These are phyloP conservation scores for Tephrocybe sp. DNA, from an alignment of 768 basidiomycete genomes.

Conservation along the genomic window DNA sequence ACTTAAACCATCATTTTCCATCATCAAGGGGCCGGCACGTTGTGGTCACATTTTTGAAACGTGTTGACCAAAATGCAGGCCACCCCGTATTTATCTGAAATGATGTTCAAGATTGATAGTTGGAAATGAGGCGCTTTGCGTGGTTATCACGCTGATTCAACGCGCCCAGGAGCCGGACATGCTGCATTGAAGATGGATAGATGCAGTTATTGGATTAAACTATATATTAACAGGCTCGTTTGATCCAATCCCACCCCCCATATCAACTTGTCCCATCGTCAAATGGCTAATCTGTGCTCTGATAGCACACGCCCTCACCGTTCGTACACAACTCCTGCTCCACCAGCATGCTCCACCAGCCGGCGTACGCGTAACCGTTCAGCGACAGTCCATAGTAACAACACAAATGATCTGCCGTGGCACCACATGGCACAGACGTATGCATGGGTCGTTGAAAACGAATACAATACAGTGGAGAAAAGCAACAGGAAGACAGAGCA, in stretches of 20 bases:
- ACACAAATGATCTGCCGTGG: conserved; percentile 29
- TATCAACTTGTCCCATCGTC: neutral
- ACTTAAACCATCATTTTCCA: conserved; percentile 12
- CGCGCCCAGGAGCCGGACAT: conserved; percentile 16
- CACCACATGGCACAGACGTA: conserved; percentile 41
- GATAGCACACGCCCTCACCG: conserved; percentile 2
- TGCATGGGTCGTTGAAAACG: conserved; percentile 54
- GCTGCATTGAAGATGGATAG: conserved; percentile 11
- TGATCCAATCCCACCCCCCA: neutral
- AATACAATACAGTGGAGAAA: conserved; percentile 38
- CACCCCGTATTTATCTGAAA: neutral
- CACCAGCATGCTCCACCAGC: conserved; percentile 2
- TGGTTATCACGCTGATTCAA: conserved; percentile 35
- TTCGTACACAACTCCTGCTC: conserved; percentile 5
- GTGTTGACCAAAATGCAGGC: conserved; percentile 13
- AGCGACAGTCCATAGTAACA: conserved; percentile 9
- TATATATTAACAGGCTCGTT: conserved; percentile 1
- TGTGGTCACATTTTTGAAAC: conserved; percentile 13
- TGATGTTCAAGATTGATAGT: conserved; percentile 6
- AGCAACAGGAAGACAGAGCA: conserved; percentile 52
- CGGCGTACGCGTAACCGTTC: conserved; percentile 6
- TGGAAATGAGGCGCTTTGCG: conserved; percentile 18
- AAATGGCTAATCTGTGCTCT: conserved; percentile 12
- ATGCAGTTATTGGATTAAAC: conserved; percentile 9
- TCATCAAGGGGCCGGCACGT: conserved; percentile 10